Evolutionary conservation across 2,329 filamentous ascomycete species (phyloP).

Genomic region (Clonostachys sp.): DNA sequence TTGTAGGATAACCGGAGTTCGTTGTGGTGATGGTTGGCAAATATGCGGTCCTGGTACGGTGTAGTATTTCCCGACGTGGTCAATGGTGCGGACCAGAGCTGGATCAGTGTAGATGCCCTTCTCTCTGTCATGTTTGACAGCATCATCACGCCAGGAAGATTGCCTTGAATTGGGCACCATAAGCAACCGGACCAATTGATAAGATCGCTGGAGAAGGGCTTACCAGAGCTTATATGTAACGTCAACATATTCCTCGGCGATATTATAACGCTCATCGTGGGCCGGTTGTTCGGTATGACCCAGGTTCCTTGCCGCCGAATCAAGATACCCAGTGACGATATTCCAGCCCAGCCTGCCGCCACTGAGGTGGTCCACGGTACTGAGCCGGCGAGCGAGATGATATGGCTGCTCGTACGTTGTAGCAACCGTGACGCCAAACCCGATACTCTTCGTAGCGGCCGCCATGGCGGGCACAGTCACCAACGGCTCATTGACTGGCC

Average conservation of each 20-base stretch:
- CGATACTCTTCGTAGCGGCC: conserved; percentile 61
- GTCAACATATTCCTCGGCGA: conserved; percentile 5
- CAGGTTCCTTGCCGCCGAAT: conserved; percentile 60
- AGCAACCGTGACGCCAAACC: conserved; percentile 65
- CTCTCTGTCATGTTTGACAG: conserved; percentile 49
- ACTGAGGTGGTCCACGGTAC: conserved; percentile 64
- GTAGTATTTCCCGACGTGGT: conserved; percentile 58
- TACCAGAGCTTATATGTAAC: conserved; percentile 33
- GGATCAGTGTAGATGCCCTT: conserved; percentile 40
- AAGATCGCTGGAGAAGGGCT: background rate
- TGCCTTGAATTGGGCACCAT: no score
- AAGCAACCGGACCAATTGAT: no score
- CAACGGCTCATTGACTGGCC: conserved; percentile 67
- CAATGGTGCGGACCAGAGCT: conserved; percentile 53
- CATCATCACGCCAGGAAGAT: conserved; percentile 33
- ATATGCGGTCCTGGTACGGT: conserved; percentile 55
- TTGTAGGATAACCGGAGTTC: conserved; percentile 40
- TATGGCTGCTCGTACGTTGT: conserved; percentile 71
- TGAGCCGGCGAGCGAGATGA: conserved; percentile 60
- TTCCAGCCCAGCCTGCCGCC: conserved; percentile 51
- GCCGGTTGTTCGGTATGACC: conserved; percentile 42
- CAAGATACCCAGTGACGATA: conserved; percentile 63
- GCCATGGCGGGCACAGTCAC: conserved; percentile 65
- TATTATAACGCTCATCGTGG: conserved; percentile 7
- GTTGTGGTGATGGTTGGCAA: conserved; percentile 47